Evolutionary conservation across 1,284 basidiomycete species (phyloP), one percentile per base, ranked within the genome.

Genomic region (Rhodotorula sp.): DNA sequence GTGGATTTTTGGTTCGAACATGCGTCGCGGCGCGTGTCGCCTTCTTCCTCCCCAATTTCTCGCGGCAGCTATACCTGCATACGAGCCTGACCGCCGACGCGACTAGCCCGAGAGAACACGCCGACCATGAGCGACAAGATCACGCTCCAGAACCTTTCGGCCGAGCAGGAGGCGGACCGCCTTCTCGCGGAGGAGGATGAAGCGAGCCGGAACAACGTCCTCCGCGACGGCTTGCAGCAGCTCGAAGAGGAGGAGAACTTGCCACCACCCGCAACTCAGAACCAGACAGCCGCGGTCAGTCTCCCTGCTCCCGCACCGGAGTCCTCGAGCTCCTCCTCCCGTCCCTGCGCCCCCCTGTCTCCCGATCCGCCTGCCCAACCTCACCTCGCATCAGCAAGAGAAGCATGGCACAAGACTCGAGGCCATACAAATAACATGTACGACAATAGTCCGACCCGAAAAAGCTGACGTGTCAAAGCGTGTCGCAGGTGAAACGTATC

Each of bases 91-190:
- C 37, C 37, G 37, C 37, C 37, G 37, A 42, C 37, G 10, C 7
- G 37, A 12, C 10, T 14, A 42, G 37, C 7, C 37, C 37, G 37
- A 42, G 2, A 42, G 37, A 42, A 42, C 1, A 15, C 26, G 20
- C 15, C 45, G 8, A 37, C 4, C 60, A 61, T 61, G 60, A 51
- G 33, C n/a, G 26, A 60, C 58, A 58, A 65, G 45, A 26, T 65
- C 26, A 22, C 37, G 15, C 37, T 65, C 49, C 45, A 57, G 18
- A 48, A 64, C 44, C 46, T 64, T 3, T 59, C 60, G 24, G 70
- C 71, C 15, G 71, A 73, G n/a, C 64, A 66, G 22, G 74, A 75
- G 54, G 74, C 74, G 6, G 74, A 75, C 33, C 60, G 62, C 1
- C 55, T 74, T 20, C 53, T 75, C 17, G 66, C 61, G 0, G 74